Evolutionary conservation across 2,329 filamentous ascomycete species (phyloP).

Genomic region (Thelonectria blattea): DNA sequence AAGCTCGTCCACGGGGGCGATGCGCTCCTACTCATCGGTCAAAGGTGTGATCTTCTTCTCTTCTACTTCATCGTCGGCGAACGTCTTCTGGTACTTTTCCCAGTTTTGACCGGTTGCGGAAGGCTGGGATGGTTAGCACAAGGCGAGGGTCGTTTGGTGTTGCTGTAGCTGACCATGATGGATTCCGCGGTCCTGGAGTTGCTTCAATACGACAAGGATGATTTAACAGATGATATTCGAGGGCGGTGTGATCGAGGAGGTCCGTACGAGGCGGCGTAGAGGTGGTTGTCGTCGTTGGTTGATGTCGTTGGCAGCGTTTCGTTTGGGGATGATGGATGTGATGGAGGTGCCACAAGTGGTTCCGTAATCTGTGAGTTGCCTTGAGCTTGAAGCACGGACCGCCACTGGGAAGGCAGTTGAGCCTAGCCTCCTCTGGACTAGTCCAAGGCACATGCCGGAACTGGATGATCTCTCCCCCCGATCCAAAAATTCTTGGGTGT

Average conservation of each 20-base stretch:
- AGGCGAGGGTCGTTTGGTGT: slow-evolving; percentile 16
- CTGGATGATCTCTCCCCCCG: slow-evolving; percentile 49
- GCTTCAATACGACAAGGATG: background rate
- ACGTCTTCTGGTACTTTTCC: slow-evolving; percentile 99
- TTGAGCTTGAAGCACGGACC: slow-evolving; percentile 47
- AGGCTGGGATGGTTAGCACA: slow-evolving; percentile 65
- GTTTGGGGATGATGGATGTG: slow-evolving; percentile 42
- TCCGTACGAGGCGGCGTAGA: slow-evolving; percentile 12
- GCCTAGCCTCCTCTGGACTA: slow-evolving; percentile 37
- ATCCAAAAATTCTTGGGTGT: slow-evolving; percentile 49
- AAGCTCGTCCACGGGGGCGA: background rate
- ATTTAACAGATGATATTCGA: background rate
- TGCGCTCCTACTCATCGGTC: slow-evolving; percentile 81
- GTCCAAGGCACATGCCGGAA: slow-evolving; percentile 40
- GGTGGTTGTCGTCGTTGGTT: slow-evolving; percentile 19
- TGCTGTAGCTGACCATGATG: slow-evolving; percentile 49
- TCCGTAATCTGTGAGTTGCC: slow-evolving; percentile 50
- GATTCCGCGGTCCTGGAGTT: slow-evolving; percentile 38
- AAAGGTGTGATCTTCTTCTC: slow-evolving; percentile 99
- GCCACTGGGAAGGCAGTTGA: slow-evolving; percentile 28
- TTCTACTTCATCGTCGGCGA: slow-evolving; percentile 93
- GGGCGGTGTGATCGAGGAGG: slow-evolving; percentile 5
- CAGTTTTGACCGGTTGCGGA: slow-evolving; percentile 92
- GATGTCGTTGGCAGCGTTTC: slow-evolving; percentile 23
- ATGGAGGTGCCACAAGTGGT: slow-evolving; percentile 38